Evolutionary conservation across 805 yeast genomes (phyloP).

Genomic region (Tetrapisispora pingtungensis): DNA sequence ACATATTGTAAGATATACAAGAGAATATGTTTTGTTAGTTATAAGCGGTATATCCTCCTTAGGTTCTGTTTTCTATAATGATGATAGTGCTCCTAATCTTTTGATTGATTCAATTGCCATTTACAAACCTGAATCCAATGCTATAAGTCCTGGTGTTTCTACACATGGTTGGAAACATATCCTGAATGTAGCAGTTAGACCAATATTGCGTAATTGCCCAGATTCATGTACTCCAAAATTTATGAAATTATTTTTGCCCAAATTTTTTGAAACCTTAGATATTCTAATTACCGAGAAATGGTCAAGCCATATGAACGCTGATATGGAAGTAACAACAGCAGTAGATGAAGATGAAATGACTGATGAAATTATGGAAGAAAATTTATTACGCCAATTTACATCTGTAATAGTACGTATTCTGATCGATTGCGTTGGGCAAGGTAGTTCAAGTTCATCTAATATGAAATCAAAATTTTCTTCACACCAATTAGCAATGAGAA

Average conservation of each 20-base stretch:
- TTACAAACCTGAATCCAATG: constrained; percentile 44
- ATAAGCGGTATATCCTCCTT: constrained; percentile 81
- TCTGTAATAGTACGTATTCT: constrained; percentile 81
- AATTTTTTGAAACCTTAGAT: constrained; percentile 62
- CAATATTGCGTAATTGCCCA: constrained; percentile 85
- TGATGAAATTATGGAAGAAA: constrained; percentile 98
- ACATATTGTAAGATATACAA: constrained; percentile 85
- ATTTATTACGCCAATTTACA: constrained; percentile 81
- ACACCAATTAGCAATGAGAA: constrained; percentile 56
- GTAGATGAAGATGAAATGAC: constrained; percentile 74
- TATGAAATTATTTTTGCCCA: constrained; percentile 70
- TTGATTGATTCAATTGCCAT: constrained; percentile 79
- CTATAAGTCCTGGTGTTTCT: constrained; percentile 62
- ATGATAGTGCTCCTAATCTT: constrained; percentile 67
- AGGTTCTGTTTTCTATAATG: constrained; percentile 79
- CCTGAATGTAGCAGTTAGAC: constrained; percentile 79
- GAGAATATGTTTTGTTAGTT: constrained; percentile 90
- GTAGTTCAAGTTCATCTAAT: constrained; percentile 35
- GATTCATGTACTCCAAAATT: constrained; percentile 53
- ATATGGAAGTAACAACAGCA: constrained; percentile 40
- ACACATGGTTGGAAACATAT: constrained; percentile 96
- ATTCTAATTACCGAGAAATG: constrained; percentile 64
- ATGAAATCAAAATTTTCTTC: constrained; percentile 32
- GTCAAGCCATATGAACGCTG: constrained; percentile 37
- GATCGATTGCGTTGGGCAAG: constrained; percentile 81